Conservation (phyloP, 352 stramenopile genomes). For the Peronospora destructor region DNA sequence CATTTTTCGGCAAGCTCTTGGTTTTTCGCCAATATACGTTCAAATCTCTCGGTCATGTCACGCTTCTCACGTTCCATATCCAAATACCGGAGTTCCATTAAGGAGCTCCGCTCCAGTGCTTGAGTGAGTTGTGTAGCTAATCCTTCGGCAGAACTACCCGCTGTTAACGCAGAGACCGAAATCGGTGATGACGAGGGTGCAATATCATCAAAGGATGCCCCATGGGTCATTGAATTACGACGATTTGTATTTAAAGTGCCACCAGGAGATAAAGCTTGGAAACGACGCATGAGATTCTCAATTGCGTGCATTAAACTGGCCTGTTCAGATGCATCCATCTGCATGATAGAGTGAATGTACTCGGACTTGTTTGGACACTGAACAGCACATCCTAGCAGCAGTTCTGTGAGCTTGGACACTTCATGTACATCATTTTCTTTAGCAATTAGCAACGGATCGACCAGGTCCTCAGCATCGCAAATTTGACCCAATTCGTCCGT, state of each 20-base stretch:
- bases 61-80: constrained; percentile 77
- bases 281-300: constrained; percentile 76
- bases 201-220: constrained; percentile 55
- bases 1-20: constrained; percentile 39
- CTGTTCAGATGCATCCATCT: constrained; percentile 71
- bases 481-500: constrained; percentile 73
- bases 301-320: constrained; percentile 81
- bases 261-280: constrained; percentile 51
- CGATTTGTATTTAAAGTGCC: constrained; percentile 20
- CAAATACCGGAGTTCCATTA: constrained; percentile 65
- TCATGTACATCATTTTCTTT: constrained; percentile 66
- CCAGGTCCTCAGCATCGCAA: constrained; percentile 59
- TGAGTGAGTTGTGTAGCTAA: constrained; percentile 51
- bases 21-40: constrained; percentile 49
- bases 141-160: constrained; percentile 36
- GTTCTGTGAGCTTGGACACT: constrained; percentile 58
- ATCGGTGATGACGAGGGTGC: constrained; percentile 27
- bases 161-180: constrained; percentile 26
- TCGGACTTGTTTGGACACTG: constrained; percentile 73
- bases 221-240: constrained; percentile 24
- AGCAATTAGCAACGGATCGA: constrained; percentile 60
- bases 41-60: constrained; percentile 62
- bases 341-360: constrained; percentile 83
- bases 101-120: constrained; percentile 57
- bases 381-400: constrained; percentile 72